Percentiles rank a stretch among this genome's conserved stretches.
phyloP scores from a whole-genome alignment of 1,139 yeast genomes.

The Cylindricascospora bacillispora region DNA sequence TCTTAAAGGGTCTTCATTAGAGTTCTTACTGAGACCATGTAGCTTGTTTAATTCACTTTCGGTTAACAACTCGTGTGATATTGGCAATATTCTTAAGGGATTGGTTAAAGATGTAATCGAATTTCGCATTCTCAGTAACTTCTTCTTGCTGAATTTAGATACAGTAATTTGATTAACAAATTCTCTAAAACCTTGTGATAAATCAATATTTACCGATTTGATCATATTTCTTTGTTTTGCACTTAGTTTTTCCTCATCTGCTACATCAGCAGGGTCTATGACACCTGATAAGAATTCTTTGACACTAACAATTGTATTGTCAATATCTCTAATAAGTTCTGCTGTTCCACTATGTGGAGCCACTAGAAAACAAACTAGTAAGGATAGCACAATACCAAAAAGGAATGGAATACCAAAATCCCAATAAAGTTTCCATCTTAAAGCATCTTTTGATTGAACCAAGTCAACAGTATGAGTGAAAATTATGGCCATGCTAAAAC shows the following conservation, averaged over 20 bases:
- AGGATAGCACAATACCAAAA: constrained; percentile 31
- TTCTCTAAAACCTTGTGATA: constrained; percentile 34
- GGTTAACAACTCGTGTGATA: constrained; percentile 13
- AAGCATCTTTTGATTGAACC: constrained; percentile 10
- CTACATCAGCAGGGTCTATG: constrained; percentile 12
- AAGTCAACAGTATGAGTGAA: constrained; percentile 24
- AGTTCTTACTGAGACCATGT: constrained; percentile 7
- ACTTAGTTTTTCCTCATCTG: constrained; percentile 11
- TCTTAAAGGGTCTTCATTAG: constrained; percentile 3
- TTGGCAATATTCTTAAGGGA: constrained; percentile 32
- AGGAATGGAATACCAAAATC: constrained; percentile 34
- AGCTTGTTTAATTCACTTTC: constrained; percentile 11
- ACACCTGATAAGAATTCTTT: constrained; percentile 18
- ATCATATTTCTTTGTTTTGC: constrained; percentile 24
- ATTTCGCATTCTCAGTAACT: constrained; percentile 30
- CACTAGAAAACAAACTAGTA: constrained; percentile 26
- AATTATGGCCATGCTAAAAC: constrained; percentile 30
- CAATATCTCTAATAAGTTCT: constrained; percentile 16
- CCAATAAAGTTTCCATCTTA: constrained; percentile 30
- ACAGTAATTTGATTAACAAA: constrained; percentile 32
- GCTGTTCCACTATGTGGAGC: constrained; percentile 32
- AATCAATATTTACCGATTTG: constrained; percentile 21
- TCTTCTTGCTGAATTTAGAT: constrained; percentile 25
- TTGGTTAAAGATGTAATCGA: constrained; percentile 29
- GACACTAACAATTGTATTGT: constrained; percentile 15